Evolutionary conservation across 495 filamentous ascomycete species (phyloP).

Genomic region (Pseudevernia furfuracea): DNA sequence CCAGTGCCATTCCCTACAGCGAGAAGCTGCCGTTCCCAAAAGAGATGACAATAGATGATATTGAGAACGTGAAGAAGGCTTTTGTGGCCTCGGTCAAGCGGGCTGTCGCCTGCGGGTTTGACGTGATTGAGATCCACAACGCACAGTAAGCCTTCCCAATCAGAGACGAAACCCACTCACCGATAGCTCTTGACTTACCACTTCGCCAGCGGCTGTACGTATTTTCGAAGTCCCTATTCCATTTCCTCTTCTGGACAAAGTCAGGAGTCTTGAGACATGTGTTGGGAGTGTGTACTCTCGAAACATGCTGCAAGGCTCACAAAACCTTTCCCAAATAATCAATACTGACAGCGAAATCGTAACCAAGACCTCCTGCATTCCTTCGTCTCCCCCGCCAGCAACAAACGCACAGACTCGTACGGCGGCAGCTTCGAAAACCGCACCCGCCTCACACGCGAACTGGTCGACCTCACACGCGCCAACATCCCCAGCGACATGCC

Average conservation of each 20-base stretch:
- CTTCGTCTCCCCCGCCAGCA: conserved; percentile 55
- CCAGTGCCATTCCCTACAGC: conserved; percentile 48
- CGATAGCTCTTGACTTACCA: conserved; percentile 22
- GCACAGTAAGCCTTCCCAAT: conserved; percentile 34
- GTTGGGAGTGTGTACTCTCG: no score
- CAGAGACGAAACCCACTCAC: conserved; percentile 20
- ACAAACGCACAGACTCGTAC: conserved; percentile 56
- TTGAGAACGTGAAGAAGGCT: conserved; percentile 47
- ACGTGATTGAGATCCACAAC: conserved; percentile 53
- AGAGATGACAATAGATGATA: conserved; percentile 50
- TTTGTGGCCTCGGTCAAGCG: conserved; percentile 49
- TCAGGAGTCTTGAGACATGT: no score
- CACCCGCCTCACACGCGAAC: conserved; percentile 46
- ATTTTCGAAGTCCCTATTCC: no score
- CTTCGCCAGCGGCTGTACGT: conserved; percentile 49
- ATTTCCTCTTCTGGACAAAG: no score
- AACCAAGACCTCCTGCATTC: conserved; percentile 59
- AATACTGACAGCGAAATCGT: no score
- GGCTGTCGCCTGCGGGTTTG: conserved; percentile 49
- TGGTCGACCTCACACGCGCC: conserved; percentile 41
- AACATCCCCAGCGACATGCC: conserved; percentile 48
- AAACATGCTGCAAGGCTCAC: no score
- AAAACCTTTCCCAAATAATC: no score
- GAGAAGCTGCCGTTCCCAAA: conserved; percentile 44
- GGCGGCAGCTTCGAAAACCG: conserved; percentile 56